Conservation (phyloP, 768 basidiomycete species). For the Boletus rufocinnamomeus region DNA sequence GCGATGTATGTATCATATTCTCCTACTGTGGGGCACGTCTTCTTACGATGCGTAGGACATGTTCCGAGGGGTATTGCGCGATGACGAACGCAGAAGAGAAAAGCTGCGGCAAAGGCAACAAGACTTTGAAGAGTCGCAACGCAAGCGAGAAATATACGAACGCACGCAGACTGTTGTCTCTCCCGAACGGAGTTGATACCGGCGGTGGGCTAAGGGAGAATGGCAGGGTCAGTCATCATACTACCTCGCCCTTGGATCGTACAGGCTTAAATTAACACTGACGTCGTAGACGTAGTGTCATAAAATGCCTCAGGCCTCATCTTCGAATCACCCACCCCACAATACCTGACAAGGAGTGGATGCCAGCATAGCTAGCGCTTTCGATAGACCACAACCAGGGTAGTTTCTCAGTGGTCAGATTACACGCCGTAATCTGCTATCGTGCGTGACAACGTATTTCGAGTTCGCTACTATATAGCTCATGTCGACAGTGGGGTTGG, state of each 20-base stretch:
- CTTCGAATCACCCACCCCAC: background rate
- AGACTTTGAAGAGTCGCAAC: conserved; percentile 59
- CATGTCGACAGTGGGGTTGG: background rate
- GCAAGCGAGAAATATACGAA: conserved; percentile 70
- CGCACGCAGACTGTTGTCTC: conserved; percentile 40
- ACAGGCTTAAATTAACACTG: background rate
- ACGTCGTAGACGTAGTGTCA: background rate
- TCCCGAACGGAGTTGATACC: conserved; percentile 16
- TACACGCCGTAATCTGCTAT: background rate
- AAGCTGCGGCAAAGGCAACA: conserved; percentile 70
- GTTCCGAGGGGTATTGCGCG: conserved; percentile 87
- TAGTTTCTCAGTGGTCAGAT: background rate
- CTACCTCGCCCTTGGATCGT: too few species aligned
- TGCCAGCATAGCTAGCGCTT: conserved; percentile 1
- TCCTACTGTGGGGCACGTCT: background rate
- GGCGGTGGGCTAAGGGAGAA: background rate
- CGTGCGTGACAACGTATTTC: conserved; percentile 18
- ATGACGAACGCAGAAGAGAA: conserved; percentile 77
- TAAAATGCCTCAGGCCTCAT: background rate
- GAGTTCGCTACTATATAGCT: conserved; percentile 10
- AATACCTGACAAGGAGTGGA: background rate
- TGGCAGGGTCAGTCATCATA: conserved; percentile 6
- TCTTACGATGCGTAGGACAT: conserved; percentile 59
- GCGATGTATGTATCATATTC: conserved; percentile 52
- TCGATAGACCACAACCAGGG: conserved; percentile 3